Percentiles rank a stretch among this genome's conserved stretches.
phyloP scores from a whole-genome alignment of 306 rosid species.

The Corylus heterophylla region DNA sequence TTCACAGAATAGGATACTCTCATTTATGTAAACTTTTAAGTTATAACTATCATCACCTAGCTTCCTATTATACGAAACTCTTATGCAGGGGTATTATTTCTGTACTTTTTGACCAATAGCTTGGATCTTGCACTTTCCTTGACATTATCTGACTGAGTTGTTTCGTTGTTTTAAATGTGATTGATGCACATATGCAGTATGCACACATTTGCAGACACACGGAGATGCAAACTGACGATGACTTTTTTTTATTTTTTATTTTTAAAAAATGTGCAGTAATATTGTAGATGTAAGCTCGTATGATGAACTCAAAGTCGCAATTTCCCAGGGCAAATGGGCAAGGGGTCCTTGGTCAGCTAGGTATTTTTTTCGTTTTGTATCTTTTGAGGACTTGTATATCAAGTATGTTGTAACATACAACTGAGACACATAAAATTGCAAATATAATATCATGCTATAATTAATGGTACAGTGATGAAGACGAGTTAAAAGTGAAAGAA shows the following conservation, averaged over 20 bases:
- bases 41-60: too few relatives aligned
- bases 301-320: constrained; percentile 83
- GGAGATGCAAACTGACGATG: constrained; percentile 22
- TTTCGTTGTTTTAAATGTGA: not conserved
- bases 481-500: constrained; percentile 86
- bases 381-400: not conserved
- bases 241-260: not conserved
- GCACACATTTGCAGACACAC: not conserved
- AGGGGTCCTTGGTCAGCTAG: constrained; percentile 99
- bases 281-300: constrained; percentile 85
- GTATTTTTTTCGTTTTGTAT: constrained; percentile 37
- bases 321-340: constrained; percentile 96
- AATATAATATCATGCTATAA: constrained; percentile 30
- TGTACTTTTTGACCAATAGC: too few relatives aligned
- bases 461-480: constrained; percentile 59
- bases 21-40: too few relatives aligned
- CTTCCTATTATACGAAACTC: too few relatives aligned
- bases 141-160: constrained; percentile 2
- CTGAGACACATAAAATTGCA: constrained; percentile 23
- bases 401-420: constrained; percentile 2
- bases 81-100: too few relatives aligned
- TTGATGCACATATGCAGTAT: too few relatives aligned
- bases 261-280: constrained; percentile 50
- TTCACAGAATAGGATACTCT: too few relatives aligned
- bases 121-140: not conserved